phyloP scores from a whole-genome alignment of 352 stramenopile species.

The Phytophthora tubulina region DNA sequence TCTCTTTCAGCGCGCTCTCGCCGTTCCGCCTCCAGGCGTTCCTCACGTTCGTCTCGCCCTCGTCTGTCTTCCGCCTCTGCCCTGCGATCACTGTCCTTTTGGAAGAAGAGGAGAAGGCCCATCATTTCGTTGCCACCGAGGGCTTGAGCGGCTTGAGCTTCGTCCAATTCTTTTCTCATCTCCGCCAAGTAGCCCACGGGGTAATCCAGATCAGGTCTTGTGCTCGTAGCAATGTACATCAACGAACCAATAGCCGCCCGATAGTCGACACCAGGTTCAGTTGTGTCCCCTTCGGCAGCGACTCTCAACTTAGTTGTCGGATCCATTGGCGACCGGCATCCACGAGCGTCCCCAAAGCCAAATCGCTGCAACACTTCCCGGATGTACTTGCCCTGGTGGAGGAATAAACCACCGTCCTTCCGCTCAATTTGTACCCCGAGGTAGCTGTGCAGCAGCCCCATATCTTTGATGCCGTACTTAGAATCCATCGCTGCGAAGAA shows the following conservation, averaged over 20 bases:
- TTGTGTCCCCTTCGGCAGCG: neutral
- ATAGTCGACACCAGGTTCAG: neutral
- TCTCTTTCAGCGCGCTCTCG: neutral
- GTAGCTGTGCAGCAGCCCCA: neutral
- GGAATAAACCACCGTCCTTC: neutral
- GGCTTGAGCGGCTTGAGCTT: neutral
- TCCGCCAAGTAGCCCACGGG: neutral
- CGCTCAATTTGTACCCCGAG: neutral
- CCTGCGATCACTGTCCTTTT: neutral
- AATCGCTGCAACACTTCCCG: too few species aligned
- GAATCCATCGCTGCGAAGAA: constrained; percentile 1
- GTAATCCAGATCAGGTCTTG: neutral
- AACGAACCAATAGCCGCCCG: neutral
- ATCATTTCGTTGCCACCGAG: neutral
- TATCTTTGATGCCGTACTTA: constrained; percentile 11
- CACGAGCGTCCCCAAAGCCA: neutral
- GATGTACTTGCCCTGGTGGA: constrained; percentile 5
- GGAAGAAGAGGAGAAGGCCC: neutral
- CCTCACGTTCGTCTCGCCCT: neutral
- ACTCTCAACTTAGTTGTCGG: neutral
- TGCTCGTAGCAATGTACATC: constrained; percentile 22
- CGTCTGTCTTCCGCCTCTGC: neutral
- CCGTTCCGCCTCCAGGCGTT: neutral
- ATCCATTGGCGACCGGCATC: constrained; percentile 8
- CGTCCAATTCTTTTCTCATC: neutral